Base-by-base conservation (phyloP, 306 rosid species). In the Arachis stenosperma region DNA sequence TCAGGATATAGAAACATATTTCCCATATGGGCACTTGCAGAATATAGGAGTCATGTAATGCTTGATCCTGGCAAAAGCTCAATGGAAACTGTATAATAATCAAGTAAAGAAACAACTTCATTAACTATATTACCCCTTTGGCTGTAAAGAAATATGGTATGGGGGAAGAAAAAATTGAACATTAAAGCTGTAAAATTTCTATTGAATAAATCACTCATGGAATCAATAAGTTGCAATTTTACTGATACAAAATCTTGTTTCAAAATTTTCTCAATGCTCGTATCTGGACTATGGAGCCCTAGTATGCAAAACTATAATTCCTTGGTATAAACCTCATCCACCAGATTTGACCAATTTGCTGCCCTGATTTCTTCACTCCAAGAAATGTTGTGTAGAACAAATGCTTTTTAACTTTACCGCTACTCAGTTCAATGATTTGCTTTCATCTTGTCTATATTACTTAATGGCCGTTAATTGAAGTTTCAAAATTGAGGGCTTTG, bases 21-120 rank as follows among this genome's bases (percentile, higher is more conserved):
- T 56, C 90, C 98, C 8, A 84, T 90, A 53, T 90, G 95, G 96
- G 96, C 94, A 0, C 94, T 90, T 27, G 96, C 90, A 42, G 86
- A 87, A 36, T 82, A 87, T 73, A 79, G 87, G 60, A 77, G 27
- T 62, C 82, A 73, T 0, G 86, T 89, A 27, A 55, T 78, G 56
- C 77, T 43, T 59, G 61, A 7, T 51, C 52, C 65, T 5, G 8
- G 14, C 55, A 30, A 66, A 77, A 51, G 42, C 4, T 10, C 53
- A 13, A 70, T 8, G 40, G 9, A 33, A 40, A 66, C 36, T 48
- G 13, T 46, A 65, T 47, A 13, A 51, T 51, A 27, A 63, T 64
- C 27, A 48, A 50, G 64, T 57, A 65, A 65, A 39, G 56, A n/a
- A 50, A 33, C 37, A 22, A 60, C 22, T 42, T 7, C 40, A 53